Conservation (phyloP, 768 basidiomycete genomes). For the Phlebiopsis gigantea region DNA sequence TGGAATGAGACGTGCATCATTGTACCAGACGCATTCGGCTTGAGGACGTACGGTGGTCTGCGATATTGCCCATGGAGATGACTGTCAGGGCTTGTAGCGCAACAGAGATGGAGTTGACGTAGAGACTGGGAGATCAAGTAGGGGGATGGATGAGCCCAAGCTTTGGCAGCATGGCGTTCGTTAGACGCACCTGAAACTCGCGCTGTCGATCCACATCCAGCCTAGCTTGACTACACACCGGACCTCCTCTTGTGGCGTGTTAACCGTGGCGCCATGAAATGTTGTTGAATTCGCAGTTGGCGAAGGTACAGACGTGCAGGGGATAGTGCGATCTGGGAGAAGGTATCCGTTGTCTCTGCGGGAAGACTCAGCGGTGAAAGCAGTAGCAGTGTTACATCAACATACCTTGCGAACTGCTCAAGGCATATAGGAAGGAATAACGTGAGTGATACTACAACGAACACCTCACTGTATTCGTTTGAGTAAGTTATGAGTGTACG, state of each 20-base stretch:
- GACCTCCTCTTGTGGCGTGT: slow-evolving; percentile 26
- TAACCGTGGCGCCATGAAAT: slow-evolving; percentile 5
- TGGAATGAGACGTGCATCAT: slow-evolving; percentile 17
- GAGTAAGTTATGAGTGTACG: too few relatives aligned
- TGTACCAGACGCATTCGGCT: too few relatives aligned
- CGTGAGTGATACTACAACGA: slow-evolving; percentile 75
- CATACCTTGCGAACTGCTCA: slow-evolving; percentile 69
- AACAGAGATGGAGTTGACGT: slow-evolving; percentile 84
- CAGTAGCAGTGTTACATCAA: background rate
- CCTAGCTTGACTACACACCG: slow-evolving; percentile 80
- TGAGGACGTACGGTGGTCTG: slow-evolving; percentile 71
- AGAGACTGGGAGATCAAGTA: slow-evolving; percentile 50
- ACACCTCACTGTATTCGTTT: slow-evolving; percentile 53
- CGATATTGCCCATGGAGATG: slow-evolving; percentile 89
- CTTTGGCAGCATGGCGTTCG: too few relatives aligned
- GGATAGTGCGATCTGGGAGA: slow-evolving; percentile 58
- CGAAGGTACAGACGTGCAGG: slow-evolving; percentile 39
- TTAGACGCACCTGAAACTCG: slow-evolving; percentile 89
- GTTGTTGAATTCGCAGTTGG: slow-evolving; percentile 10
- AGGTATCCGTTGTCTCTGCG: slow-evolving; percentile 77
- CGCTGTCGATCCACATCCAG: slow-evolving; percentile 85
- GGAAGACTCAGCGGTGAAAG: too few relatives aligned
- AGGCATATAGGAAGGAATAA: slow-evolving; percentile 80
- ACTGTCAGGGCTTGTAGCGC: slow-evolving; percentile 90
- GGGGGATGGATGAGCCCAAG: too few relatives aligned